Conservation (phyloP, 176 grass and related monocot species). For the Oryza rufipogon region DNA sequence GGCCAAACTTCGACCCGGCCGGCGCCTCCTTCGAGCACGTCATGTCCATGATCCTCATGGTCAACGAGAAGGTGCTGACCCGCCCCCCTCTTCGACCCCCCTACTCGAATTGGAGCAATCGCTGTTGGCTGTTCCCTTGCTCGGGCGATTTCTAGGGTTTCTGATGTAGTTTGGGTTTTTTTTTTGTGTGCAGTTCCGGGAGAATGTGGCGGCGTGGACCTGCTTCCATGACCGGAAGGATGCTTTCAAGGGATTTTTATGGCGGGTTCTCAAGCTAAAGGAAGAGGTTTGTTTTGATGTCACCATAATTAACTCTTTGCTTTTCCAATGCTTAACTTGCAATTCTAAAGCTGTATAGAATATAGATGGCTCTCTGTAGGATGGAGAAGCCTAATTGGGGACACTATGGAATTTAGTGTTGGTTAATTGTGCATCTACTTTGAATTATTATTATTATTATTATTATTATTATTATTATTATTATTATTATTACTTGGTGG, state of each 20-base stretch:
- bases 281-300: conserved; percentile 59
- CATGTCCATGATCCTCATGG: conserved; percentile 96
- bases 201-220: conserved; percentile 91
- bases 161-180: conserved; percentile 24
- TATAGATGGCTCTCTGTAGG: background rate
- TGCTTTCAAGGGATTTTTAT: conserved; percentile 73
- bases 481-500: background rate
- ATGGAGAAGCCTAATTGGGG: background rate
- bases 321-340: conserved; percentile 5
- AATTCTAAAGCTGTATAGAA: background rate
- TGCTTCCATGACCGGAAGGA: conserved; percentile 87
- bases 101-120: background rate
- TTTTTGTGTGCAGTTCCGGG: conserved; percentile 66
- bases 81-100: background rate
- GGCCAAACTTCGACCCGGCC: conserved; percentile 79
- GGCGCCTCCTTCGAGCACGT: conserved; percentile 80
- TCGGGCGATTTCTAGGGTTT: conserved; percentile 41
- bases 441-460: background rate
- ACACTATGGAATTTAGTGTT: background rate
- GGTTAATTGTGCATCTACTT: background rate
- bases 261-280: conserved; percentile 81
- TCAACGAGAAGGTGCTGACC: conserved; percentile 82
- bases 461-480: background rate
- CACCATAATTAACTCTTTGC: conserved; percentile 12
- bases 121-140: background rate